phyloP scores from a whole-genome alignment of 2,329 filamentous ascomycete genomes.

The Parastagonospora nodorum region DNA sequence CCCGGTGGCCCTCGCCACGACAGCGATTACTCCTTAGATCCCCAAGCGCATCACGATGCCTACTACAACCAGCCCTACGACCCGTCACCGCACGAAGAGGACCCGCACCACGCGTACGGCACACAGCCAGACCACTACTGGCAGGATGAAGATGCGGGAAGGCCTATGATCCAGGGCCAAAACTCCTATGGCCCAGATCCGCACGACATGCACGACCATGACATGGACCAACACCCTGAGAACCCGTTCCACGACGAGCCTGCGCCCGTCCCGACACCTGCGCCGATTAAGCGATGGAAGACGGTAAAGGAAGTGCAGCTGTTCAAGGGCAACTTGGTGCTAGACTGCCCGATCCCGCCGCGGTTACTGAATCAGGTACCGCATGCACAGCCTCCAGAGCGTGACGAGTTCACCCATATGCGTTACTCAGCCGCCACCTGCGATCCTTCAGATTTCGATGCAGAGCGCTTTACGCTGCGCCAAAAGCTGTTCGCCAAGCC shows the following conservation, averaged over 20 bases:
- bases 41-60: constrained; percentile 83
- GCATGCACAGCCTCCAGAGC: constrained; percentile 77
- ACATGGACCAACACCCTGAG: constrained; percentile 49
- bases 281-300: constrained; percentile 86
- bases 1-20: constrained; percentile 55
- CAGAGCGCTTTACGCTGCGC: constrained; percentile 86
- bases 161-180: constrained; percentile 75
- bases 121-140: constrained; percentile 59
- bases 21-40: constrained; percentile 75
- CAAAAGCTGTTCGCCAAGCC: constrained; percentile 92
- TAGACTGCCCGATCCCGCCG: constrained; percentile 94
- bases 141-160: constrained; percentile 71
- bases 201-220: constrained; percentile 50
- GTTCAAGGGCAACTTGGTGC: constrained; percentile 93
- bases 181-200: constrained; percentile 66
- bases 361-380: constrained; percentile 84
- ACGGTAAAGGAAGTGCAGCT: constrained; percentile 98
- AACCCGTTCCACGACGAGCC: constrained; percentile 49
- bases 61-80: constrained; percentile 87
- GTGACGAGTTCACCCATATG: constrained; percentile 87
- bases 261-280: constrained; percentile 58
- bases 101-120: constrained; percentile 59
- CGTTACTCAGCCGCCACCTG: constrained; percentile 94
- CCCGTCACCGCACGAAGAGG: constrained; percentile 65
- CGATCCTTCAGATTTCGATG: constrained; percentile 86